phyloP scores from a whole-genome alignment of 345 rosid species.

The Sapria himalayana region DNA sequence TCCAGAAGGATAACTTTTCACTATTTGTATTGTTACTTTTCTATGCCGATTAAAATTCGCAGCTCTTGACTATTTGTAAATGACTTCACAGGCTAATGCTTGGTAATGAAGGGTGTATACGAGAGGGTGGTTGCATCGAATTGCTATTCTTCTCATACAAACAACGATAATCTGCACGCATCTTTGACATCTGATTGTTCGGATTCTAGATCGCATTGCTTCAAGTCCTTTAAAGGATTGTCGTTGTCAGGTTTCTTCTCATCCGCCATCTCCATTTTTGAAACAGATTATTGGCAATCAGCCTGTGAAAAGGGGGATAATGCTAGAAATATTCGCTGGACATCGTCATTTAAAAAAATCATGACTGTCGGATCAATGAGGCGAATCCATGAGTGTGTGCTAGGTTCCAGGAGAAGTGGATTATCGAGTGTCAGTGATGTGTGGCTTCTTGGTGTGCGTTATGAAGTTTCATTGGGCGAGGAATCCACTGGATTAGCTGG shows the following conservation, averaged over 20 bases:
- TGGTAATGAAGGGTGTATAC: constrained; percentile 35
- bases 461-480: constrained; percentile 36
- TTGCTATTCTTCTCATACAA: constrained; percentile 20
- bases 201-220: constrained; percentile 25
- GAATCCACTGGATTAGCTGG: constrained; percentile 29
- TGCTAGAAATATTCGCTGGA: constrained; percentile 40
- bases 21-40: too few species aligned
- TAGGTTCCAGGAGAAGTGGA: constrained; percentile 53
- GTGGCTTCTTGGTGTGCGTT: constrained; percentile 69
- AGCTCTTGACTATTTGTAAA: too few species aligned
- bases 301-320: constrained; percentile 21
- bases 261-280: constrained; percentile 53
- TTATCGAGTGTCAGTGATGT: constrained; percentile 45
- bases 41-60: too few species aligned
- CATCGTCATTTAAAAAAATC: constrained; percentile 42
- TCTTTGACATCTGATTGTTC: constrained; percentile 26
- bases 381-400: constrained; percentile 67
- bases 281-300: constrained; percentile 24
- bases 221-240: constrained; percentile 22
- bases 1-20: too few species aligned
- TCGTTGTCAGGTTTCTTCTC: constrained; percentile 40
- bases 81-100: too few species aligned
- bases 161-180: constrained; percentile 14
- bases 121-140: constrained; percentile 31
- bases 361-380: constrained; percentile 63